Conservation (phyloP, 345 rosid genomes). For the Kandelia obovata region DNA sequence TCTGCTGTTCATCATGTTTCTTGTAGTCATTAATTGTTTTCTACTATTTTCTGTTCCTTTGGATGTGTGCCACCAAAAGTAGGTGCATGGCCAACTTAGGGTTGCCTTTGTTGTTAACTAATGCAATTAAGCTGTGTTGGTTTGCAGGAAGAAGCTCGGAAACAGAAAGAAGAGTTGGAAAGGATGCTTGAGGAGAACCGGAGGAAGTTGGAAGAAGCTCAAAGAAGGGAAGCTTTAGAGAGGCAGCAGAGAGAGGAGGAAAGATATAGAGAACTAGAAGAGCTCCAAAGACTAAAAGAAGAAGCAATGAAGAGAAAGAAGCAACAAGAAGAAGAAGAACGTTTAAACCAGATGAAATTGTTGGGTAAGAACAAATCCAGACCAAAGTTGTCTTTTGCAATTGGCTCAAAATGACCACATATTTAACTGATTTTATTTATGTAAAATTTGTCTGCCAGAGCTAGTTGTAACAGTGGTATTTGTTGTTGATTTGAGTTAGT, state of each 20-base stretch:
- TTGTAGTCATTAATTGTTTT: too few species aligned
- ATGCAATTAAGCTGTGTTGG: background rate
- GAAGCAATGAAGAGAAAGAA: slow-evolving; percentile 81
- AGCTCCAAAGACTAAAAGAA: slow-evolving; percentile 76
- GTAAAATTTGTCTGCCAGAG: too few species aligned
- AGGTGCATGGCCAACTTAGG: too few species aligned
- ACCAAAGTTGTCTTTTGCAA: slow-evolving; percentile 84
- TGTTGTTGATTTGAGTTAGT: too few species aligned
- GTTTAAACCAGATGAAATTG: slow-evolving; percentile 78
- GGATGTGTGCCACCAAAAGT: too few species aligned
- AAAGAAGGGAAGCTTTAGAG: slow-evolving; percentile 80
- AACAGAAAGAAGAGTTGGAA: slow-evolving; percentile 70
- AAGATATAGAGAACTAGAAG: slow-evolving; percentile 72
- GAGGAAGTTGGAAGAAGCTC: slow-evolving; percentile 74
- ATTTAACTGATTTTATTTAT: too few species aligned
- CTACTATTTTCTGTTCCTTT: too few species aligned
- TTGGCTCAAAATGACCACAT: slow-evolving; percentile 66
- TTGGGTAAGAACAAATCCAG: slow-evolving; percentile 95
- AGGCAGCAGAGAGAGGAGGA: slow-evolving; percentile 84
- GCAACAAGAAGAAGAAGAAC: slow-evolving; percentile 90
- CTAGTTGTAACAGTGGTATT: too few species aligned
- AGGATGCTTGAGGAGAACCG: slow-evolving; percentile 73
- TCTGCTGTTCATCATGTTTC: background rate
- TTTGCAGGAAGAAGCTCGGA: slow-evolving; percentile 62
- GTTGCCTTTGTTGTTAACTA: background rate